Base-by-base conservation (phyloP, 2,329 filamentous ascomycete genomes). In the Ascosphaera apis region DNA sequence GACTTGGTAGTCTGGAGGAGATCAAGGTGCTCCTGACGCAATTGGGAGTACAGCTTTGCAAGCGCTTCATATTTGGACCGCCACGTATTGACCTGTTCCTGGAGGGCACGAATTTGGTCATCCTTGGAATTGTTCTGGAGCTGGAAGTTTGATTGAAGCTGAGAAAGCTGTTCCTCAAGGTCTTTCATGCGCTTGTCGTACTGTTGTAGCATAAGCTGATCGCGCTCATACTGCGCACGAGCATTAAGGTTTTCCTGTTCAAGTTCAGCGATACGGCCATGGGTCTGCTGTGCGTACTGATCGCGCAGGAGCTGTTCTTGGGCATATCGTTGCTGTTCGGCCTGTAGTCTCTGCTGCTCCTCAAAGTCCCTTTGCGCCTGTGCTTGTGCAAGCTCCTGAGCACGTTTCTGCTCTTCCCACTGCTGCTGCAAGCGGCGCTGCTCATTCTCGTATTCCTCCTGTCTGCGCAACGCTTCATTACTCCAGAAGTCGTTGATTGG, bases 401-500 rank as follows among this genome's bases (percentile, higher is more conserved):
- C 72, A 37, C 74, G 66, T 36, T 88, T 70, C 42, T 83, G 74
- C 8, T 80, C 72, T 44, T 84, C 76, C 60, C 84, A 86, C 44
- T 86, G 80, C 45, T 86, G 76, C 49, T 91, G 79, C 33, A 98
- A 59, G 12, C 88, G 73, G 27, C 76, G 70, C 58, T 98, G 88
- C 55, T 98, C 86, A 33, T 84, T 82, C 51, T 91, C 88, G 49
- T 91, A 98, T 53, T 92, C 83, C 45, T 83, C 74, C 53, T 95
- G 91, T 53, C 93, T 83, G 23, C 83, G 70, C 44, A 78, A 77
- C 41, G 92, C 70, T 54, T 95, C 84, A 45, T 72, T 80, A 58
- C 91, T 91, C 88, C 88, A 98, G 55, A 98, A 98, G 48, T 98
- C 88, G 36, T 81, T 81, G 50, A 98, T 95, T 34, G 91, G 82